Conservation (phyloP, 1,139 yeast genomes). For the Saccharomyces hybrid region DNA sequence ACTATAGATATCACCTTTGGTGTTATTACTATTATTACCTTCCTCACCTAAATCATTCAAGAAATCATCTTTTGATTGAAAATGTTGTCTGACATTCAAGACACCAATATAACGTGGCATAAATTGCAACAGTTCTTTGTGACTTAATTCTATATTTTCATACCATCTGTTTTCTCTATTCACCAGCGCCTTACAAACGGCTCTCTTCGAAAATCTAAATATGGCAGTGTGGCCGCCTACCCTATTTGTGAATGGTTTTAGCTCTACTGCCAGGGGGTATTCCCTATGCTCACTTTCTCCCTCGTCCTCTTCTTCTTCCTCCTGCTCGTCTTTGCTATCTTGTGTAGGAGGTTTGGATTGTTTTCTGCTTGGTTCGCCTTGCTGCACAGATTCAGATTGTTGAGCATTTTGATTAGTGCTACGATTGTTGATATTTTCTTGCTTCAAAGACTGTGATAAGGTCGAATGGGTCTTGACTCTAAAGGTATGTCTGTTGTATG, state of each 20-base stretch:
- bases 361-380: slow-evolving; percentile 9
- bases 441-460: not conserved
- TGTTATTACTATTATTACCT: not conserved
- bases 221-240: slow-evolving; percentile 99
- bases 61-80: slow-evolving; percentile 22
- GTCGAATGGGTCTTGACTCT: not conserved
- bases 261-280: slow-evolving; percentile 70
- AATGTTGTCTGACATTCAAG: slow-evolving; percentile 68
- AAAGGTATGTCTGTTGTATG: not conserved
- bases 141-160: slow-evolving; percentile 73
- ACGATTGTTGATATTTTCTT: not conserved
- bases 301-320: slow-evolving; percentile 15
- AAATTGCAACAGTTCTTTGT: slow-evolving; percentile 66
- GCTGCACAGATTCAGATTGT: slow-evolving; percentile 1
- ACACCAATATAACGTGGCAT: slow-evolving; percentile 96
- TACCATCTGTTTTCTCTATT: slow-evolving; percentile 88
- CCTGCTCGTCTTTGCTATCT: slow-evolving; percentile 34
- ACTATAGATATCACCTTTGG: not conserved
- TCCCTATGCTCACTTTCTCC: slow-evolving; percentile 29
- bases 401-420: not conserved
- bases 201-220: slow-evolving; percentile 79
- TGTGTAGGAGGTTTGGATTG: slow-evolving; percentile 23
- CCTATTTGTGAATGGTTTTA: slow-evolving; percentile 79
- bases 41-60: not conserved
- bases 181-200: slow-evolving; percentile 91